phyloP scores from a whole-genome alignment of 768 basidiomycete species.

The Boletus tomentosulus region DNA sequence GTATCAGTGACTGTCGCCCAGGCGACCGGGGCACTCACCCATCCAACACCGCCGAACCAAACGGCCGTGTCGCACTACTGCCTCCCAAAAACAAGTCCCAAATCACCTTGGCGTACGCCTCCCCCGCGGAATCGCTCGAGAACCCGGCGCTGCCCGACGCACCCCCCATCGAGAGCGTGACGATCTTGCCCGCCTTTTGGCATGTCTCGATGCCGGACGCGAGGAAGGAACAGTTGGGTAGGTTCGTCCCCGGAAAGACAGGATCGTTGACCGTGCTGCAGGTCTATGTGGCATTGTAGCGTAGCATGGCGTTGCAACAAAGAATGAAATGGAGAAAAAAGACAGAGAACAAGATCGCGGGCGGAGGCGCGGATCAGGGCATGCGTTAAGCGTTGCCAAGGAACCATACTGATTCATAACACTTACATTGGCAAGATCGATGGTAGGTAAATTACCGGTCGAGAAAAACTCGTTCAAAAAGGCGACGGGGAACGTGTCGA shows the following conservation, averaged over 20 bases:
- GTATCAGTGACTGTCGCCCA: background rate
- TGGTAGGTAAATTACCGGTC: constrained; percentile 51
- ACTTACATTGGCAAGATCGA: constrained; percentile 58
- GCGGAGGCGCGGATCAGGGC: background rate
- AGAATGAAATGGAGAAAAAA: background rate
- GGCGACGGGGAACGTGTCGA: constrained; percentile 58
- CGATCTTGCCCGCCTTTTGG: constrained; percentile 60
- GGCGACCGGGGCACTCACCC: constrained; percentile 40
- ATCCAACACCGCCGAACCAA: constrained; percentile 67
- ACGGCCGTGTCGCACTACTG: constrained; percentile 57
- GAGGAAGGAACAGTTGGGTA: constrained; percentile 59
- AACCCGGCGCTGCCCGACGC: constrained; percentile 62
- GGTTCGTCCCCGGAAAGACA: constrained; percentile 56
- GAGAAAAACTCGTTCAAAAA: constrained; percentile 61
- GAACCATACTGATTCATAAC: background rate
- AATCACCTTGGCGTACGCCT: constrained; percentile 58
- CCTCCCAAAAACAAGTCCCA: constrained; percentile 71
- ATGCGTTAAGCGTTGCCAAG: background rate
- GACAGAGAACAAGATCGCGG: background rate
- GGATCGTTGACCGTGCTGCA: constrained; percentile 56
- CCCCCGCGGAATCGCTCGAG: constrained; percentile 51
- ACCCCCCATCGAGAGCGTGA: constrained; percentile 57
- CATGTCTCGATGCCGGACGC: constrained; percentile 61
- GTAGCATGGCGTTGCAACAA: background rate
- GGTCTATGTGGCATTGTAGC: constrained; percentile 37